These are phyloP conservation scores for Beta corolliflora DNA, from an alignment of 179 eudicot genomes.

Conservation along the genomic window DNA sequence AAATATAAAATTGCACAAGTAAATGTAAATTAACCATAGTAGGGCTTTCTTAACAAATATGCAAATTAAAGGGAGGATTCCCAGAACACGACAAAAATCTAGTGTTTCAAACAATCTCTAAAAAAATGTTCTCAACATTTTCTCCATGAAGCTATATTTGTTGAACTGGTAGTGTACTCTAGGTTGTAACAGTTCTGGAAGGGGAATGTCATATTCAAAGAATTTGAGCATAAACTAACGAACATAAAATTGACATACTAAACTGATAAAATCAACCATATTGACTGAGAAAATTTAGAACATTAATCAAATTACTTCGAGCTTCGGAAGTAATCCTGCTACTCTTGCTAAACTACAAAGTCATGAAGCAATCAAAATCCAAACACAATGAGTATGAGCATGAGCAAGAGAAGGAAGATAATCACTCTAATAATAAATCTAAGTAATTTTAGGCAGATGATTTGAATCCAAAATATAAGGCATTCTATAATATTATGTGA, in stretches of 20 bases:
- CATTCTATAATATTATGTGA: neutral
- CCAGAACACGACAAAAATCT: neutral
- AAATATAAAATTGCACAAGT: neutral
- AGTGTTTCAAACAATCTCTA: neutral
- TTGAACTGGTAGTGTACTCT: neutral
- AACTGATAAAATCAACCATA: neutral
- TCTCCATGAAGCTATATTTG: neutral
- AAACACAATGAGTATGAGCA: too few species aligned
- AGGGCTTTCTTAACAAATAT: neutral
- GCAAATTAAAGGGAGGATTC: neutral
- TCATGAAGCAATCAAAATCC: neutral
- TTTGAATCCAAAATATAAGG: neutral
- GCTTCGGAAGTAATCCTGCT: neutral
- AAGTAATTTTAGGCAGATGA: neutral
- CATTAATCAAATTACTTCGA: neutral
- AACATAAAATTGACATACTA: neutral
- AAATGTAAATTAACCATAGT: too few species aligned
- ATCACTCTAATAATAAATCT: too few species aligned
- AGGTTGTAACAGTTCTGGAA: neutral
- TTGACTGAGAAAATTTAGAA: neutral
- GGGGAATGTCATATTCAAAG: constrained; percentile 7
- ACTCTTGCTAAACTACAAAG: too few species aligned
- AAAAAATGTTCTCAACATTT: neutral
- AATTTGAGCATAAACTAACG: neutral
- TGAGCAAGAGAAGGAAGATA: too few species aligned